Evolutionary conservation across 768 basidiomycete genomes (phyloP).

Genomic region (Mycena alexandri): DNA sequence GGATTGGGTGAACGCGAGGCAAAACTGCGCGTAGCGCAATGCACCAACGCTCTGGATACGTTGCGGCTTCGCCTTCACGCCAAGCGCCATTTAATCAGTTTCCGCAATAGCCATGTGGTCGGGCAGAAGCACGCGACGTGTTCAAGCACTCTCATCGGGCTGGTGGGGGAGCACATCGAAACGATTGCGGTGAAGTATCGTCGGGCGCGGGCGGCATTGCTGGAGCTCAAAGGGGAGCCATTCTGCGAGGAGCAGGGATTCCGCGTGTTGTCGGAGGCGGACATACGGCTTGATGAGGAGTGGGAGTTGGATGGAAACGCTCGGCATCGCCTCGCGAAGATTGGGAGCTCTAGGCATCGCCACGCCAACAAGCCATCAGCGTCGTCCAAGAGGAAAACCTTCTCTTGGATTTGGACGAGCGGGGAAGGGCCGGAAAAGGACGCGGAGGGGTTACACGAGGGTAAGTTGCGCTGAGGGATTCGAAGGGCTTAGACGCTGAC

Average conservation of each 20-base stretch:
- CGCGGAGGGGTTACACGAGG: no score
- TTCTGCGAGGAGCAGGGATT: neutral
- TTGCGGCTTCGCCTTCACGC: neutral
- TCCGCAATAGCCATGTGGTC: neutral
- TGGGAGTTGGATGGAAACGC: no score
- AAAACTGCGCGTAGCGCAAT: neutral
- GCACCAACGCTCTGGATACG: neutral
- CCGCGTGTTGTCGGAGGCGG: neutral
- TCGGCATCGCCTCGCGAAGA: no score
- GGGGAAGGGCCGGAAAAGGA: neutral
- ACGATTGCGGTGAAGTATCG: neutral
- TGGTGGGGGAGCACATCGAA: neutral
- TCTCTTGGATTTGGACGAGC: constrained; percentile 28
- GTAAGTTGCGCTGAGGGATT: no score
- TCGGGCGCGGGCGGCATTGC: neutral
- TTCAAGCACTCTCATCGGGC: neutral
- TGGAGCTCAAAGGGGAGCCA: no score
- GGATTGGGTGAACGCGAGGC: neutral
- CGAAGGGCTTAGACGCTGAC: no score
- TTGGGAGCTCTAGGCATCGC: no score
- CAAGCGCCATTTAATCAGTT: neutral
- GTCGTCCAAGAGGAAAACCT: neutral
- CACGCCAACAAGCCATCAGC: no score
- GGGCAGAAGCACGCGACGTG: neutral
- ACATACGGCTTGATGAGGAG: no score